Conservation (phyloP, 192 early-diverging fungal genomes). For the Podila verticillata region DNA sequence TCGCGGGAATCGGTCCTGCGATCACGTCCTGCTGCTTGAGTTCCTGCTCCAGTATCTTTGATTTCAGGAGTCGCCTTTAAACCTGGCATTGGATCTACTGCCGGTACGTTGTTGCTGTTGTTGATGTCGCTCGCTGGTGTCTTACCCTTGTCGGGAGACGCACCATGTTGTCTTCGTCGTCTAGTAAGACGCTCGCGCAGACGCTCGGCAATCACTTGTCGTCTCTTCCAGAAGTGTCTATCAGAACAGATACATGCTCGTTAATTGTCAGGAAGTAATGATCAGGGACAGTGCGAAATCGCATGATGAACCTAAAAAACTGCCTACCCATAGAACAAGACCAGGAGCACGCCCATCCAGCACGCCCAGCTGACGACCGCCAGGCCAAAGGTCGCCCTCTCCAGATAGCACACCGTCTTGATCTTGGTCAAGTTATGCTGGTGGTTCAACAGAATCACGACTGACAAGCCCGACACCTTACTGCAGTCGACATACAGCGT, state of each 20-base stretch:
- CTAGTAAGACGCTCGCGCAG: slow-evolving; percentile 20
- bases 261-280: not conserved
- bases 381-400: slow-evolving; percentile 39
- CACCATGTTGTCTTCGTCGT: not conserved
- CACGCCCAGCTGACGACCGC: slow-evolving; percentile 39
- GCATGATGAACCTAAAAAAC: not conserved
- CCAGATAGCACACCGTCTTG: slow-evolving; percentile 26
- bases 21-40: not conserved
- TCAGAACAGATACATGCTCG: not conserved
- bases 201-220: slow-evolving; percentile 31
- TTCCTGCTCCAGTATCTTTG: not conserved
- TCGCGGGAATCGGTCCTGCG: slow-evolving; percentile 1
- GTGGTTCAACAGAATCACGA: slow-evolving; percentile 18
- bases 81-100: not conserved
- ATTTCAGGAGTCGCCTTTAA: not conserved
- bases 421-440: not conserved
- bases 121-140: not conserved
- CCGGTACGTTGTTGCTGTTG: not conserved
- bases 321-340: slow-evolving; percentile 43
- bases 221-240: slow-evolving; percentile 50
- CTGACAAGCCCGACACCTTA: slow-evolving; percentile 15
- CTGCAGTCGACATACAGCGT: slow-evolving; percentile 39
- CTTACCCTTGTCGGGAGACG: not conserved
- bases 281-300: not conserved
- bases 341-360: slow-evolving; percentile 48